Conservation (phyloP, 176 grass and related monocot species). For the Oryza officinalis region DNA sequence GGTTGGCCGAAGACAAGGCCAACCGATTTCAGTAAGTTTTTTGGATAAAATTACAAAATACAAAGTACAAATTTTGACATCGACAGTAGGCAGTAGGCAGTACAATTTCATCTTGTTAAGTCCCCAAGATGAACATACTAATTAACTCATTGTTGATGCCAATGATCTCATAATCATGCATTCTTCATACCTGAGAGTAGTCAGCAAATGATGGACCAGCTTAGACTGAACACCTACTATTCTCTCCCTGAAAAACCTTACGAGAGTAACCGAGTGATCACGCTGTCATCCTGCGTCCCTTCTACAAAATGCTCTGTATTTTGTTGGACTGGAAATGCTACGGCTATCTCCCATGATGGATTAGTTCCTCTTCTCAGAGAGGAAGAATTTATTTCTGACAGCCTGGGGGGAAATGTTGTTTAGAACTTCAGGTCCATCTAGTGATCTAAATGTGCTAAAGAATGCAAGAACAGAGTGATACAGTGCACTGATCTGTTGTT, state of each 20-base stretch:
- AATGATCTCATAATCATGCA: neutral
- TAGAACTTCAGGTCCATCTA: neutral
- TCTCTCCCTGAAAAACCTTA: too few species aligned
- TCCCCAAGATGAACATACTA: neutral
- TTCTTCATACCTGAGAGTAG: neutral
- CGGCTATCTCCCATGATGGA: too few species aligned
- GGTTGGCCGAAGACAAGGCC: too few species aligned
- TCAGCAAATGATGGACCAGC: neutral
- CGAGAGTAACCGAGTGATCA: too few species aligned
- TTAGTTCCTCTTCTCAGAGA: too few species aligned
- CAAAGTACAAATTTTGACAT: too few species aligned
- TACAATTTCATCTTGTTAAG: too few species aligned
- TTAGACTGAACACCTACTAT: neutral
- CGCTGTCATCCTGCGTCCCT: neutral
- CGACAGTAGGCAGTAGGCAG: too few species aligned
- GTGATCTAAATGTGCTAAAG: neutral
- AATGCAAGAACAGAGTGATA: neutral
- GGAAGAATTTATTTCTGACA: too few species aligned
- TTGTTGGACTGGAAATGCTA: neutral
- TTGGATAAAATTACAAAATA: too few species aligned
- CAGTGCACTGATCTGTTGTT: neutral
- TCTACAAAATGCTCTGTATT: neutral
- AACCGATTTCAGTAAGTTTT: too few species aligned
- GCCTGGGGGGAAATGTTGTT: neutral
- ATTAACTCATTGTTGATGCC: neutral